Conservation (phyloP, 2,329 filamentous ascomycete genomes). For the Claviceps sp. region DNA sequence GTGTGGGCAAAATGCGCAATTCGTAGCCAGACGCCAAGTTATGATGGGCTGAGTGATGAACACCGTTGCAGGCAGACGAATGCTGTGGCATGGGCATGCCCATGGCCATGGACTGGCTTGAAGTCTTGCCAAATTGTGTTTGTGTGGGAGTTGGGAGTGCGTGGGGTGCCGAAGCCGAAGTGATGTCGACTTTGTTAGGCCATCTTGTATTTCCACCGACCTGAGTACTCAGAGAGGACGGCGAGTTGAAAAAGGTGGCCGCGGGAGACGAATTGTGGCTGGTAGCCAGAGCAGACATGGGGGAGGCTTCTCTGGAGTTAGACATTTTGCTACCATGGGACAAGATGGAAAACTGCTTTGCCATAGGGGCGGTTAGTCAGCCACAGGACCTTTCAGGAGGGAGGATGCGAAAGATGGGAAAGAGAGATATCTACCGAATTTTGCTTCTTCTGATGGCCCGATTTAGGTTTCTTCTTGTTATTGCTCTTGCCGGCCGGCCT, state of each 20-base stretch:
- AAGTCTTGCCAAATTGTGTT: constrained; percentile 13
- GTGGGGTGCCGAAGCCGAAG: constrained; percentile 12
- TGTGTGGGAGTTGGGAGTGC: constrained; percentile 13
- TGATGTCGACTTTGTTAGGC: constrained; percentile 18
- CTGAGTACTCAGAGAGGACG: constrained; percentile 29
- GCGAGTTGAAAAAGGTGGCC: constrained; percentile 29
- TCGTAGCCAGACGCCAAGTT: constrained; percentile 23
- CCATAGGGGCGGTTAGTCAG: constrained; percentile 14
- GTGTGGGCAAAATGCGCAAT: constrained; percentile 52
- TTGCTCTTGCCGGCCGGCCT: constrained; percentile 13
- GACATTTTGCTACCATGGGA: constrained; percentile 33
- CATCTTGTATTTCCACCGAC: constrained; percentile 21
- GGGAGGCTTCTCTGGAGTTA: constrained; percentile 40
- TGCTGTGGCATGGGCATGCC: constrained; percentile 12
- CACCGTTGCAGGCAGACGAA: constrained; percentile 14
- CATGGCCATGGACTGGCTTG: constrained; percentile 5
- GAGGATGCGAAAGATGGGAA: neutral
- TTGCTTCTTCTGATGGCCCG: constrained; percentile 23
- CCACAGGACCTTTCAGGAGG: neutral
- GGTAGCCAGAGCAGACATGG: constrained; percentile 35
- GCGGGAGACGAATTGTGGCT: constrained; percentile 41
- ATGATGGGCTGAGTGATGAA: constrained; percentile 10
- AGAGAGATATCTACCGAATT: constrained; percentile 24
- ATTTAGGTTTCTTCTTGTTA: constrained; percentile 10
- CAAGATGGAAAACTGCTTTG: constrained; percentile 36